Base-by-base conservation (phyloP, 495 filamentous ascomycete genomes). In the Lasiosphaeriaceae sp. region DNA sequence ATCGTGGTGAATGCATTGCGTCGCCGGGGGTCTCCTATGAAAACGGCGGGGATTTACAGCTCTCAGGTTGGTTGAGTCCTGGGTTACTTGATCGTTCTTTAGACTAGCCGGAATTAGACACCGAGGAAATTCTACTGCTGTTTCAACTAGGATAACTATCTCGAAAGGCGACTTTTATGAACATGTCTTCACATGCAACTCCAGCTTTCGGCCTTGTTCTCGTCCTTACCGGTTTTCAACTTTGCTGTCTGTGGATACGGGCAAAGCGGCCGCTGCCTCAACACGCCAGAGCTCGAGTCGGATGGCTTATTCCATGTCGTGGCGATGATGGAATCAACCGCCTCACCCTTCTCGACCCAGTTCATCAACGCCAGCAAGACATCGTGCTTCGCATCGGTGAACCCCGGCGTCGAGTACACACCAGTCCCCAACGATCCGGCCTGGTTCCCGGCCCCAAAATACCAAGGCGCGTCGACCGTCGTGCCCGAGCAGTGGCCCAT, bases 341-440 rank as follows among this genome's bases (percentile, higher is more conserved):
- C 67, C 37, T 39, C 62, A 16, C 66, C 74, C 17, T 71, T 69
- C 63, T 84, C 81, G 17, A 79, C 76, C 81, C 81, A 84, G 6
- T 68, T 68, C 66, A 83, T 73, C 52, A 83, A 55, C 11, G 77
- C 79, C 26, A 79, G 46, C 45, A 82, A 43, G 9, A 69, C 66
- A 56, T 82, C 78, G 54, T 82, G 78, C 17, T 66, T 55, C 8
- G 54, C 56, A 54, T 81, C 78, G 20, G 59, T 61, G 56, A 71
- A 77, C 0, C 76, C 78, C 0, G 68, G 66, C 2, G 68, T 65
- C 4, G 68, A 71, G 47, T 53, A 64, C 11, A 67, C 60, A 14
- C 62, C 64, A 29, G 66, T 61, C 0, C 68, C 72, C 1, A 74
- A 23, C 1, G 20, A 6, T 11, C 45, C 55, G 4, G 66, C 59